Evolutionary conservation across 73 alveolate genomes (phyloP), one percentile per base, ranked within the genome.

Genomic region (Symbiodinium natans): DNA sequence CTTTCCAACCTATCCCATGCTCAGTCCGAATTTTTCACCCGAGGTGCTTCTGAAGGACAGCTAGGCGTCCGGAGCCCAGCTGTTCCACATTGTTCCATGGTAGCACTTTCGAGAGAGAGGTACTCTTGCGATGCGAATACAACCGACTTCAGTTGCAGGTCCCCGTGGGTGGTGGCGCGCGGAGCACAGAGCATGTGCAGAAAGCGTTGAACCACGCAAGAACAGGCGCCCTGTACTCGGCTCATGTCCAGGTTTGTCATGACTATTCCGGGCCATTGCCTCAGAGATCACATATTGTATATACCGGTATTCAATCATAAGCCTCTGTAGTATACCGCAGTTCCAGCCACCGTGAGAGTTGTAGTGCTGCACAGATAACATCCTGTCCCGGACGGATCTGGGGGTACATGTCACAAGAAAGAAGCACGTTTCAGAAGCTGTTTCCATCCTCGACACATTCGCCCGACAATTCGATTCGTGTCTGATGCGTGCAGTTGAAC

Each of bases 161-260:
- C 63, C 94, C 94, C 36, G 94, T 86, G 94, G 94, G 94, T 59
- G 94, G 94, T 23, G 94, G 94, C 13, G 93, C 36, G 19, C 39
- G 29, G 82, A 19, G 40, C 82, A 29, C 82, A 68, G 40, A 27
- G n/a, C n/a, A n/a, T n/a, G n/a, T n/a, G n/a, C n/a, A n/a, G n/a
- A n/a, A n/a, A n/a, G n/a, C n/a, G 82, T 29, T 31, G 82, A 29
- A 68, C 17, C 68, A 52, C 29, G 13, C 68, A 52, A 21, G n/a
- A 21, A 17, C 27, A 52, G 21, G 68, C 68, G 21, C 68, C 21
- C 23, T 21, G 68, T 27, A 10, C 21, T 21, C 21, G 0, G 25
- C n/a, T 6, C 29, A 52, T 0, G 21, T 4, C 68, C 6, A 52
- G 68, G 68, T 52, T 1, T 52, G 68, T 52, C 68, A 27, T 52